Evolutionary conservation across 2,329 filamentous ascomycete genomes (phyloP), one percentile per base, ranked within the genome.

Genomic region (Ophiosphaerella narmari): DNA sequence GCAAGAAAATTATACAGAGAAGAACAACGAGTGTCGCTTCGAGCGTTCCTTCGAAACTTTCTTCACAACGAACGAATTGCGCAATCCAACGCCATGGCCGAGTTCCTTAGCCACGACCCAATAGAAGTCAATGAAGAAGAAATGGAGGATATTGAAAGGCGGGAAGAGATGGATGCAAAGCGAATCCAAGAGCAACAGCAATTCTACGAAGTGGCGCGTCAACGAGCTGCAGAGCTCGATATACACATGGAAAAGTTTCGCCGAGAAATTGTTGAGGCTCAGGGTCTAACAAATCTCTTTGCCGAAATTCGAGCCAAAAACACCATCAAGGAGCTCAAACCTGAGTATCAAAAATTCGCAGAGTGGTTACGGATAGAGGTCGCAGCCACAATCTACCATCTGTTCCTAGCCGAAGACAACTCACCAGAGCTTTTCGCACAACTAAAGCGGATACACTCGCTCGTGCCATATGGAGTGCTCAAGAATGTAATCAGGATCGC

Each of bases 331-430:
- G 91, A 97, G 61, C 82, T 99, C 45, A 96, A 90, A 67, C 87
- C 95, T 9, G 92, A 97, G 71, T 97, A 97, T 73, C 90, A 94
- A 67, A 99, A 97, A 72, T 97, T 99, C 70, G 93, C 93, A 14
- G 94, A 99, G 73, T 99, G 94, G 94, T 79, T 97, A 43, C 87
- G 94, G 34, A 99, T 99, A 66, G 94, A 99, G 76, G 87, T 99
- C 41, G 94, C 94, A 21, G 94, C 94, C 35, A 97, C 94, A 18
- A 86, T 97, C 51, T 99, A 99, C 70, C 94, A 99, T 72, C 80
- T 99, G 31, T 99, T 99, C 80, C 82, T 99, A 38, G 94, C 94
- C 5, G 94, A 99, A 72, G 94, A 99, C 75, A 99, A 99, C 73
- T 97, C 93, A 0, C 92, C 94, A 1, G 94, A 99, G 68, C 76